A percentile compares a stretch with the other conserved stretches of the same genome.
These are phyloP conservation scores for Backusella liffmaniae DNA, from an alignment of 192 early-diverging fungal species.

Conservation along the genomic window DNA sequence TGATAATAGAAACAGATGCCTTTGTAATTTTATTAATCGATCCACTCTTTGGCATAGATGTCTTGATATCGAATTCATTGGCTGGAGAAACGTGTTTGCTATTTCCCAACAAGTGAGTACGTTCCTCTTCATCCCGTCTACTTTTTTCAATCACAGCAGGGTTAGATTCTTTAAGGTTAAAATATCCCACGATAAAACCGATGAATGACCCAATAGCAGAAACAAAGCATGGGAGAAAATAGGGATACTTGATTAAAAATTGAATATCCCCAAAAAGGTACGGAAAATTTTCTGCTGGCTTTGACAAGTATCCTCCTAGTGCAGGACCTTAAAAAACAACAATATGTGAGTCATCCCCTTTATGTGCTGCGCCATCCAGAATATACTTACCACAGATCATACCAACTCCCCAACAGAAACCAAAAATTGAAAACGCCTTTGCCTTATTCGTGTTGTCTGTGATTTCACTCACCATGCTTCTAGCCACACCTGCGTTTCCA, in stretches of 20 bases:
- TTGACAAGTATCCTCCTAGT: constrained; percentile 78
- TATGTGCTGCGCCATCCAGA: background rate
- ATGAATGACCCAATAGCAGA: constrained; percentile 59
- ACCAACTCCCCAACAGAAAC: constrained; percentile 70
- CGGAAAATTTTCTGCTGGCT: constrained; percentile 72
- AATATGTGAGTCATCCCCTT: background rate
- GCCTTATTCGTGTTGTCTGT: constrained; percentile 79
- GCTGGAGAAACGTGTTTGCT: background rate
- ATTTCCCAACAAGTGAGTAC: background rate
- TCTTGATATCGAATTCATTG: background rate
- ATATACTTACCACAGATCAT: constrained; percentile 35
- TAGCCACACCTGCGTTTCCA: constrained; percentile 79
- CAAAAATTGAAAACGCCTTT: constrained; percentile 74
- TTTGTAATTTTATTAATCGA: background rate
- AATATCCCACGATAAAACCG: constrained; percentile 62
- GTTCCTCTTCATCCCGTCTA: background rate
- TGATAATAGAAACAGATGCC: constrained; percentile 11
- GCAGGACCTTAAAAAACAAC: constrained; percentile 52
- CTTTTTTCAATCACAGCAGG: constrained; percentile 15
- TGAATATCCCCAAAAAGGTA: constrained; percentile 50
- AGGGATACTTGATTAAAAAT: constrained; percentile 71
- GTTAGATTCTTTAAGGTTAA: constrained; percentile 64
- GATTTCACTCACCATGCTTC: constrained; percentile 83
- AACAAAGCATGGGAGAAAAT: constrained; percentile 81
- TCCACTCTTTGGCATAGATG: constrained; percentile 9